Evolutionary conservation across 2,329 filamentous ascomycete species (phyloP).

Genomic region (Fusarium nematophilum): DNA sequence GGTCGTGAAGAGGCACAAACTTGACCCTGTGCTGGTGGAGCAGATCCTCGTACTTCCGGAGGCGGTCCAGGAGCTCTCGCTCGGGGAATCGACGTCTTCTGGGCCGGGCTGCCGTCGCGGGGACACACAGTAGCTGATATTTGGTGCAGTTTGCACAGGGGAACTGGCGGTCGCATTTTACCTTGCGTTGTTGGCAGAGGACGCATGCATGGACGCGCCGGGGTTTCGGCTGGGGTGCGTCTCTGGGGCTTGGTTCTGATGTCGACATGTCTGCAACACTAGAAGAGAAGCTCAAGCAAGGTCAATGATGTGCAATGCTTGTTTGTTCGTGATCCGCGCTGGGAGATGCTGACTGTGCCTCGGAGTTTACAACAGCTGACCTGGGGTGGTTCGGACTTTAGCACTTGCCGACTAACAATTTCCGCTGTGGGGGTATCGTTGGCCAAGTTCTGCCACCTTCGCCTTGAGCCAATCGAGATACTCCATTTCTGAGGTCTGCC

Average conservation of each 20-base stretch:
- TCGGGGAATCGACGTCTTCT: constrained; percentile 63
- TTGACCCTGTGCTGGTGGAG: constrained; percentile 64
- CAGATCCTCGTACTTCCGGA: constrained; percentile 67
- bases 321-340: neutral
- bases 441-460: too few species aligned
- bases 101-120: constrained; percentile 50
- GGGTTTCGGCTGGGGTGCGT: constrained; percentile 19
- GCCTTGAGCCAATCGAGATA: too few species aligned
- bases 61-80: constrained; percentile 65
- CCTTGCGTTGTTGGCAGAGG: constrained; percentile 72
- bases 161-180: constrained; percentile 69
- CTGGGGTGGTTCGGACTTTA: neutral
- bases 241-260: neutral
- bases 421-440: too few species aligned
- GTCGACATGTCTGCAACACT: constrained; percentile 11
- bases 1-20: constrained; percentile 60
- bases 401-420: neutral
- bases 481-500: too few species aligned
- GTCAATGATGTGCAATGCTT: neutral
- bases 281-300: too few species aligned
- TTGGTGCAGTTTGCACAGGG: constrained; percentile 68
- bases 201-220: constrained; percentile 60
- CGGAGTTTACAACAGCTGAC: neutral
- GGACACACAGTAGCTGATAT: constrained; percentile 56
- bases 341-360: neutral